Evolutionary conservation across 495 filamentous ascomycete genomes (phyloP).

Genomic region (Pyrenopolyporus hunteri): DNA sequence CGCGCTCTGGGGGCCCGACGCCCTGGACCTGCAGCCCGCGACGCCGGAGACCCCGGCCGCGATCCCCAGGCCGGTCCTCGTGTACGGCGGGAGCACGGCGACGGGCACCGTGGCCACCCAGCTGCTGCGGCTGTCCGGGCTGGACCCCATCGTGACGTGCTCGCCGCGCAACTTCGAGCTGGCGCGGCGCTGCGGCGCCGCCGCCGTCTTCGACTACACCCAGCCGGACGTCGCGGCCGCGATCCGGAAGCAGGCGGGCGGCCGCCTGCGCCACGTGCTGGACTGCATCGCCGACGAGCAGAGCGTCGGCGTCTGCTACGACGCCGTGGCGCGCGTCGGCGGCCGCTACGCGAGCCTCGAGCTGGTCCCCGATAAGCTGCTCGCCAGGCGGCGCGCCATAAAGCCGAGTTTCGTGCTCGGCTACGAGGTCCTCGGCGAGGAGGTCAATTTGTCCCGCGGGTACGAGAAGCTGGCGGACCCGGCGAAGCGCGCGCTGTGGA

Average conservation of each 20-base stretch:
- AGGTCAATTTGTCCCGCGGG: background rate
- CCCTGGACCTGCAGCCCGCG: constrained; percentile 37
- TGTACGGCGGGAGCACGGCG: constrained; percentile 56
- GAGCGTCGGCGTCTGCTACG: constrained; percentile 30
- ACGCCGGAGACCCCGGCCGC: constrained; percentile 36
- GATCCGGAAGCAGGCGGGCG: constrained; percentile 47
- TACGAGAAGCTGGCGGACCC: constrained; percentile 17
- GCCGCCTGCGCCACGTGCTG: constrained; percentile 46
- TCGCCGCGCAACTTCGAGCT: constrained; percentile 62
- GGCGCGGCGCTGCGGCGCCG: constrained; percentile 58
- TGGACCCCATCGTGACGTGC: constrained; percentile 58
- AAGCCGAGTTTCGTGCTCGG: constrained; percentile 21
- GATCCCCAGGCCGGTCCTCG: constrained; percentile 43
- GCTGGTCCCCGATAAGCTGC: constrained; percentile 15
- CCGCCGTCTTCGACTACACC: constrained; percentile 62
- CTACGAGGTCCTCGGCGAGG: constrained; percentile 3
- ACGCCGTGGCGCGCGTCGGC: constrained; percentile 29
- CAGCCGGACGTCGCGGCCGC: constrained; percentile 48
- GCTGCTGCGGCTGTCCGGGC: constrained; percentile 48
- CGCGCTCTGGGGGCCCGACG: constrained; percentile 9
- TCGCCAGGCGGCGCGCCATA: constrained; percentile 22
- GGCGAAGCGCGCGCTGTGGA: constrained; percentile 50
- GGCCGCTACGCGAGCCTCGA: constrained; percentile 36
- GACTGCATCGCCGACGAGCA: constrained; percentile 49
- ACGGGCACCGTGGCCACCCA: constrained; percentile 55